Base-by-base conservation (phyloP, 2,329 filamentous ascomycete genomes). In the Trichoderma afroharzianum region DNA sequence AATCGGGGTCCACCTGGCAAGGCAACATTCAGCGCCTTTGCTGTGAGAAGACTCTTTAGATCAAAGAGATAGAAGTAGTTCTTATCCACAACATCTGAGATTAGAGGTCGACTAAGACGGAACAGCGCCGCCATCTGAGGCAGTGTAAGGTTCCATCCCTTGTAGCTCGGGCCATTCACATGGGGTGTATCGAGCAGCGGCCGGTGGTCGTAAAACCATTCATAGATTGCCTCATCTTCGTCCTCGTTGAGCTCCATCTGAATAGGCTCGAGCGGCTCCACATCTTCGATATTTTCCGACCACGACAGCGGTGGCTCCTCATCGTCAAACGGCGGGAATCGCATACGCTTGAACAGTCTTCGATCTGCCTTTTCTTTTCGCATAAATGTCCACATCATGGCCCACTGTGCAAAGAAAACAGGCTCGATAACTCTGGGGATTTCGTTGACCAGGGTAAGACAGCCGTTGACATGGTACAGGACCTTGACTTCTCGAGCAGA, bases 31-130 rank as follows among this genome's bases (percentile, higher is more conserved):
- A 99, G 85, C 0, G 96, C 96, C 82, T 99, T 99, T 39, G 96
- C 95, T 28, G 96, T 98, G 76, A 97, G 88, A 80, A 99, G 97
- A 77, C 94, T 96, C 81, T 97, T 94, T 64, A 97, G 85, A 74
- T 99, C 96, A 79, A 99, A 99, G 80, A 99, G 93, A 80, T 98
- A 93, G 80, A 96, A 98, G 83, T 99, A 98, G 82, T 99, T 99
- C 82, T 94, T 92, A 81, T 99, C 96, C 9, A 97, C 92, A 47
- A 96, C 89, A 78, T 99, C 96, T 72, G 94, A 97, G 63, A 98
- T 86, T 63, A 99, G 85, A 71, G 96, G 95, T 76, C 94, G 91
- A 82, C 95, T 98, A 63, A 99, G 85, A 78, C 96, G 93, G 82
- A 97, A 97, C 26, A 99, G 84, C 2, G 94, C 94, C 15, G 96